phyloP scores from a whole-genome alignment of 306 rosid genomes.

The Castanospermum australe region DNA sequence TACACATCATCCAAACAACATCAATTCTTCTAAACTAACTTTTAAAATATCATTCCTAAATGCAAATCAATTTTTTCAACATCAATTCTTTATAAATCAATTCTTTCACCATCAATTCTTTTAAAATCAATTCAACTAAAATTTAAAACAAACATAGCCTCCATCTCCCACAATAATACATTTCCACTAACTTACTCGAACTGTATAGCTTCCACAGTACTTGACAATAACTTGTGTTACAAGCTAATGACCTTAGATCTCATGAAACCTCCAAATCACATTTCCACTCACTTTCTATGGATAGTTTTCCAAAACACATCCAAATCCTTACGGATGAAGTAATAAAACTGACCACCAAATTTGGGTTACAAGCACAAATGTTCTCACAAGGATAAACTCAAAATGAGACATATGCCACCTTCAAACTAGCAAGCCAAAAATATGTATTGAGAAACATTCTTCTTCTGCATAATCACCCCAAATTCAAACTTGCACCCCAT shows the following conservation, averaged over 20 bases:
- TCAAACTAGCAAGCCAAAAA: not conserved
- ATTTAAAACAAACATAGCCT: no score
- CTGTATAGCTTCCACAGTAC: not conserved
- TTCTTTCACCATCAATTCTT: no score
- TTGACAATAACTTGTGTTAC: not conserved
- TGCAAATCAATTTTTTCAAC: no score
- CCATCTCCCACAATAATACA: not conserved
- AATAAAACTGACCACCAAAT: not conserved
- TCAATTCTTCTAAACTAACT: no score
- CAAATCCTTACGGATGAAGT: not conserved
- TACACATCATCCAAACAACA: no score
- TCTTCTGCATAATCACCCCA: not conserved
- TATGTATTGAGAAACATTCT: not conserved
- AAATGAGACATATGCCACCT: not conserved
- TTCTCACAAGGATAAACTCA: not conserved
- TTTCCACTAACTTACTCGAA: not conserved
- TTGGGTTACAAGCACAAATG: not conserved
- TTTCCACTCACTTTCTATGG: not conserved
- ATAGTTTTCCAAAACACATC: constrained; percentile 14
- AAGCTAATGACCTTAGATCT: not conserved
- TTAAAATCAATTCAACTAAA: no score
- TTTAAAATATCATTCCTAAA: no score
- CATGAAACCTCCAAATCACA: constrained; percentile 8
- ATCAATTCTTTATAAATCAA: no score
- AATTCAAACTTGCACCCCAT: not conserved